Evolutionary conservation across 2,329 filamentous ascomycete genomes (phyloP).

Genomic region (Aspergillus sp.): DNA sequence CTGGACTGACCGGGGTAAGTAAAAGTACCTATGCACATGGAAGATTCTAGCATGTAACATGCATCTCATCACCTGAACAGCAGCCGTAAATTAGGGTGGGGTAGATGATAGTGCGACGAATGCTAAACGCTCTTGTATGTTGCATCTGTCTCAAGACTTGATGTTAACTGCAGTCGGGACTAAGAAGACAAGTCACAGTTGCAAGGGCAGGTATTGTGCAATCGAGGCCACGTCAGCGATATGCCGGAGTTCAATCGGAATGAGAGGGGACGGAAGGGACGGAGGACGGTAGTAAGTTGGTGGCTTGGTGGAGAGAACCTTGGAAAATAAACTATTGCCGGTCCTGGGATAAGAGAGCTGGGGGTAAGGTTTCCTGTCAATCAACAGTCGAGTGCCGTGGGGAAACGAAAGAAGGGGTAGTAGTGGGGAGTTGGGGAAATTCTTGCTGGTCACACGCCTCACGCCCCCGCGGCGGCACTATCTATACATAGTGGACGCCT

Average conservation of each 20-base stretch:
- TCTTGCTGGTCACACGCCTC: conserved; percentile 14
- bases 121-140: neutral
- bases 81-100: too few relatives aligned
- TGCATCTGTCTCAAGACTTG: neutral
- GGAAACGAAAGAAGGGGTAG: neutral
- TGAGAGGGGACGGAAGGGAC: too few relatives aligned
- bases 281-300: too few relatives aligned
- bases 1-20: neutral
- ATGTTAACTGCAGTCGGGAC: too few relatives aligned
- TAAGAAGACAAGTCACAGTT: too few relatives aligned
- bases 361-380: neutral
- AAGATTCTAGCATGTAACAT: neutral
- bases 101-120: too few relatives aligned
- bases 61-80: too few relatives aligned
- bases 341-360: neutral
- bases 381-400: too few relatives aligned
- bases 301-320: too few relatives aligned
- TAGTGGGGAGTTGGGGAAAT: conserved; percentile 4
- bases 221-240: neutral
- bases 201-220: neutral
- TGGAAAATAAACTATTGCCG: neutral
- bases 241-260: neutral
- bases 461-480: neutral
- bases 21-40: neutral
- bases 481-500: too few relatives aligned